Percentiles rank a stretch among this genome's conserved stretches.
Evolutionary conservation across 257 asterid species (phyloP).

Genomic region (Prunella vulgaris): DNA sequence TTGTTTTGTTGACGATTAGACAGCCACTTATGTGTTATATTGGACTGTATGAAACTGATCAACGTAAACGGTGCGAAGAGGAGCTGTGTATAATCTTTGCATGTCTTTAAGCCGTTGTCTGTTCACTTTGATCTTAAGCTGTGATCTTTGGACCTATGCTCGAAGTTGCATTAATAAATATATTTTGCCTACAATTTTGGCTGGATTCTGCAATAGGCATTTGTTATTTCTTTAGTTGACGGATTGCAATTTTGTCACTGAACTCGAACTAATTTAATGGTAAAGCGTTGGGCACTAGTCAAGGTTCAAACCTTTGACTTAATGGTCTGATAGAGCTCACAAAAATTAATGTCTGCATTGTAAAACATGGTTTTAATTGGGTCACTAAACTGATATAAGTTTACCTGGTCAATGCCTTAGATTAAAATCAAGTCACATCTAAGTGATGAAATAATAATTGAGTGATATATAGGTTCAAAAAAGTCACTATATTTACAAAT

Average conservation of each 20-base stretch:
- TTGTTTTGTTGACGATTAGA: constrained; percentile 12
- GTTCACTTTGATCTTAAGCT: neutral
- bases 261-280: neutral
- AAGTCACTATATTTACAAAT: too few species aligned
- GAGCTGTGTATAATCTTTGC: neutral
- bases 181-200: constrained; percentile 11
- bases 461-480: too few species aligned
- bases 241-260: neutral
- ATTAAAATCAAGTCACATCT: too few species aligned
- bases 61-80: constrained; percentile 6
- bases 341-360: neutral
- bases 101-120: neutral
- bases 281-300: neutral
- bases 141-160: neutral
- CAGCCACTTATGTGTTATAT: constrained; percentile 1
- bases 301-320: too few species aligned
- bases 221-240: neutral
- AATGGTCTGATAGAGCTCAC: too few species aligned
- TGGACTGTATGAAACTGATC: neutral
- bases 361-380: neutral
- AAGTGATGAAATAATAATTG: too few species aligned
- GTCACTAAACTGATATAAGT: too few species aligned
- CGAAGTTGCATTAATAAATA: neutral
- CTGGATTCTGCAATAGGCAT: neutral
- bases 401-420: too few species aligned